A percentile compares a stretch with the other conserved stretches of the same genome.
These are phyloP conservation scores for Hymenoscyphus fructigenus DNA, from an alignment of 2,329 filamentous ascomycete species.

Conservation along the genomic window DNA sequence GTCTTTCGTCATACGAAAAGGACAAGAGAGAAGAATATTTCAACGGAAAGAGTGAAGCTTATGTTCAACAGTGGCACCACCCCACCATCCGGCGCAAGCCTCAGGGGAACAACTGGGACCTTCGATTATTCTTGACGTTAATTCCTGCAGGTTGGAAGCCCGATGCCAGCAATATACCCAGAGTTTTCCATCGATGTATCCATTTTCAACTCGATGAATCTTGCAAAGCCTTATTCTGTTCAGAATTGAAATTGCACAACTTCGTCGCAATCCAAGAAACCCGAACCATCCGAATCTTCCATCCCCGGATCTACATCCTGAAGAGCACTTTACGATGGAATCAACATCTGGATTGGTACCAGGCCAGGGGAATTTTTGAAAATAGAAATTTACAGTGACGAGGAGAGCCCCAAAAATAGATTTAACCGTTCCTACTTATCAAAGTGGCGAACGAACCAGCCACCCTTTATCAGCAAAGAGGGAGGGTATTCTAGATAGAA, in stretches of 20 bases:
- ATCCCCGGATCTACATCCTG: too few relatives aligned
- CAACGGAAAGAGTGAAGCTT: neutral
- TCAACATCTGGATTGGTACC: neutral
- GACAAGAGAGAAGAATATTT: neutral
- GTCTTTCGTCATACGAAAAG: neutral
- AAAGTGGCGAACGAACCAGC: constrained; percentile 4
- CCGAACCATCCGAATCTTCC: too few relatives aligned
- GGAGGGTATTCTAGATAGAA: constrained; percentile 1
- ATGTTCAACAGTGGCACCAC: neutral
- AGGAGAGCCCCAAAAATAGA: constrained; percentile 13
- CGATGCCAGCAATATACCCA: neutral
- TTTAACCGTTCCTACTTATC: constrained; percentile 16
- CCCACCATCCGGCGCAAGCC: neutral
- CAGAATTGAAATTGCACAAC: too few relatives aligned
- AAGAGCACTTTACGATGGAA: too few relatives aligned
- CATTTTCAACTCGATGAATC: too few relatives aligned
- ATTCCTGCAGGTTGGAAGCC: neutral
- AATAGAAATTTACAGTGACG: neutral
- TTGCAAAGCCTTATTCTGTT: too few relatives aligned
- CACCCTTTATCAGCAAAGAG: neutral
- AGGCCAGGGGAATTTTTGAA: neutral
- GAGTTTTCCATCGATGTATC: neutral
- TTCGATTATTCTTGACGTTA: neutral
- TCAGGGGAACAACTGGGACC: neutral
- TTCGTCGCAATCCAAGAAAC: too few relatives aligned